Evolutionary conservation across 371 early-diverging fungal species (phyloP).

Genomic region (Syncephalastrum sp.): DNA sequence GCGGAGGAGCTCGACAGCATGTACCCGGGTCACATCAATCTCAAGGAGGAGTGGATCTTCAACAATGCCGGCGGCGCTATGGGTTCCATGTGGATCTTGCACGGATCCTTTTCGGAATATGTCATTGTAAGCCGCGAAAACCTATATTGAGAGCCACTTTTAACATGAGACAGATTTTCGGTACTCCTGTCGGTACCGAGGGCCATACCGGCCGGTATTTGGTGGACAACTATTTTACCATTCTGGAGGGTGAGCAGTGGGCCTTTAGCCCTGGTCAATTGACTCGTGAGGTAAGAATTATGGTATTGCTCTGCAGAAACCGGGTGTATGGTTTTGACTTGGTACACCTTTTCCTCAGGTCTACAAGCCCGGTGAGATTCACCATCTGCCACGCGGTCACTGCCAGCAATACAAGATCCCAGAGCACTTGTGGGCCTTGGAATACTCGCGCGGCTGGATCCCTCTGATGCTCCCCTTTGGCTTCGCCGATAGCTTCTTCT

Average conservation of each 20-base stretch:
- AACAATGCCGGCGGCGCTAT: conserved; percentile 62
- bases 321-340: too few species aligned
- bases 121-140: conserved; percentile 28
- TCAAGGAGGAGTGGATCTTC: conserved; percentile 54
- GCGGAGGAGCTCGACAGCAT: conserved; percentile 36
- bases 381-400: conserved; percentile 45
- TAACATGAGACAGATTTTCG: conserved; percentile 22
- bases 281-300: conserved; percentile 27
- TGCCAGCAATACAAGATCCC: conserved; percentile 55
- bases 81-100: conserved; percentile 57
- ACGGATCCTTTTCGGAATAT: conserved; percentile 54
- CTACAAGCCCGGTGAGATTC: conserved; percentile 50
- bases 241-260: conserved; percentile 60
- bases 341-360: conserved; percentile 19
- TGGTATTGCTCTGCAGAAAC: too few species aligned
- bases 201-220: conserved; percentile 53
- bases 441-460: conserved; percentile 58
- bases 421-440: conserved; percentile 54
- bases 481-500: conserved; percentile 45
- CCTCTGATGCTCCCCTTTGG: conserved; percentile 59
- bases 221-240: conserved; percentile 59
- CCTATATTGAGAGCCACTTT: too few species aligned
- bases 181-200: conserved; percentile 57
- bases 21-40: conserved; percentile 45
- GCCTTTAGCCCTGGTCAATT: conserved; percentile 46